These are phyloP conservation scores for Gonium pectorale DNA, from an alignment of 139 green algal genomes.

Conservation along the genomic window DNA sequence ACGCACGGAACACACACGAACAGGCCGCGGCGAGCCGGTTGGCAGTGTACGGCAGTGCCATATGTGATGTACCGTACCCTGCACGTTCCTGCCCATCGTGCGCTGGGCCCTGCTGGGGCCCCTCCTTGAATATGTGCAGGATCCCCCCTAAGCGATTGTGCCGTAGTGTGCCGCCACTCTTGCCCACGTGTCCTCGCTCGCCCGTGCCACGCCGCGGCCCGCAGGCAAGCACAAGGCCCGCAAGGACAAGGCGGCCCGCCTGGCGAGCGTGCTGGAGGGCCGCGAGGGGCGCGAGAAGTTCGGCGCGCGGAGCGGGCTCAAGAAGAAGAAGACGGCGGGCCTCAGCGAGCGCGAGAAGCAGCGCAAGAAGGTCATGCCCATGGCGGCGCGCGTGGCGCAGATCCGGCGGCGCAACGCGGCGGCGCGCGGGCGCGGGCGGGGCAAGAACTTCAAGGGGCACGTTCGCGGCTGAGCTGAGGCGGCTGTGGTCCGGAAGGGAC, in stretches of 20 bases:
- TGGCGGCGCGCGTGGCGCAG: conserved; percentile 82
- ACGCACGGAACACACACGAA: too few species aligned
- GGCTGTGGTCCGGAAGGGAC: too few species aligned
- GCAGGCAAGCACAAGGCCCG: conserved; percentile 52
- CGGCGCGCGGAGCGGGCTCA: conserved; percentile 78
- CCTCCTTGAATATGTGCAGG: too few species aligned
- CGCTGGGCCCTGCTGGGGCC: too few species aligned
- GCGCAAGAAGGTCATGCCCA: conserved; percentile 88
- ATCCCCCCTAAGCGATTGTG: too few species aligned
- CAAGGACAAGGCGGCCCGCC: conserved; percentile 86
- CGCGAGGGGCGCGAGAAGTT: conserved; percentile 90
- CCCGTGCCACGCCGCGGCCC: not conserved
- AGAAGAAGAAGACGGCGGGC: conserved; percentile 85
- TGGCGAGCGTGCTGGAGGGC: conserved; percentile 81
- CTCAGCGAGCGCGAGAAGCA: conserved; percentile 93
- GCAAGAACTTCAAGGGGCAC: conserved; percentile 89
- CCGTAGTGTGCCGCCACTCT: too few species aligned
- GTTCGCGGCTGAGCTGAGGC: not conserved
- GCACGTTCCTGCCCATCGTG: too few species aligned
- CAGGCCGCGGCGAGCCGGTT: too few species aligned
- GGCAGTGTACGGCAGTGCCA: too few species aligned
- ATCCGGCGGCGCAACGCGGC: conserved; percentile 57
- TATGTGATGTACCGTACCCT: too few species aligned
- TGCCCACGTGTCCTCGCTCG: not conserved
- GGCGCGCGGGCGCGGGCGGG: conserved; percentile 43